Evolutionary conservation across 2,329 filamentous ascomycete genomes (phyloP).

Genomic region (Pyrenochaeta sp.): DNA sequence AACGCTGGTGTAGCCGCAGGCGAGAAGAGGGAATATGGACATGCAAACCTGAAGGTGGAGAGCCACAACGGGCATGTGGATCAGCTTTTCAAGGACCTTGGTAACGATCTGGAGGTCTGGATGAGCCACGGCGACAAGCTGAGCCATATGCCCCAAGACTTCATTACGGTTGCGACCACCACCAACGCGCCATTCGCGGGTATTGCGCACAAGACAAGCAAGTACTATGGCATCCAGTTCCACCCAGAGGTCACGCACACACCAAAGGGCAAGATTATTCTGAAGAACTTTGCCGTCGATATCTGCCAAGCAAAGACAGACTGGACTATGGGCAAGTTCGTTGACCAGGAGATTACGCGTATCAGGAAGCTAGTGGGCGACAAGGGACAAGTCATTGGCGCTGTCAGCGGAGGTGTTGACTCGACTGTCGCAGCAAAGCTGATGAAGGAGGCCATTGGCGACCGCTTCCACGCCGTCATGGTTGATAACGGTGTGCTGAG

Average conservation of each 20-base stretch:
- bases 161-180: conserved; percentile 77
- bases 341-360: conserved; percentile 78
- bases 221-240: conserved; percentile 85
- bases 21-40: conserved; percentile 74
- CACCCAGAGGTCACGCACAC: conserved; percentile 87
- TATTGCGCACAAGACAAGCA: conserved; percentile 75
- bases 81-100: conserved; percentile 78
- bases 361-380: conserved; percentile 85
- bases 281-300: conserved; percentile 83
- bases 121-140: conserved; percentile 95
- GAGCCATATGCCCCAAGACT: conserved; percentile 73
- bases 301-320: conserved; percentile 80
- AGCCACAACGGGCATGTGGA: conserved; percentile 71
- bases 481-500: conserved; percentile 89
- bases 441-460: conserved; percentile 86
- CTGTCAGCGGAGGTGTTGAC: conserved; percentile 86
- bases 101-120: conserved; percentile 75
- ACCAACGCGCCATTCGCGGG: conserved; percentile 80
- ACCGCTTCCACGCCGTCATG: conserved; percentile 84
- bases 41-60: conserved; percentile 71
- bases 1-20: conserved; percentile 70
- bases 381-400: conserved; percentile 81
- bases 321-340: conserved; percentile 89
- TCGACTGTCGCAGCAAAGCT: conserved; percentile 86
- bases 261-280: conserved; percentile 71